Evolutionary conservation across 306 rosid species (phyloP).

Genomic region (Calophaca sinica): DNA sequence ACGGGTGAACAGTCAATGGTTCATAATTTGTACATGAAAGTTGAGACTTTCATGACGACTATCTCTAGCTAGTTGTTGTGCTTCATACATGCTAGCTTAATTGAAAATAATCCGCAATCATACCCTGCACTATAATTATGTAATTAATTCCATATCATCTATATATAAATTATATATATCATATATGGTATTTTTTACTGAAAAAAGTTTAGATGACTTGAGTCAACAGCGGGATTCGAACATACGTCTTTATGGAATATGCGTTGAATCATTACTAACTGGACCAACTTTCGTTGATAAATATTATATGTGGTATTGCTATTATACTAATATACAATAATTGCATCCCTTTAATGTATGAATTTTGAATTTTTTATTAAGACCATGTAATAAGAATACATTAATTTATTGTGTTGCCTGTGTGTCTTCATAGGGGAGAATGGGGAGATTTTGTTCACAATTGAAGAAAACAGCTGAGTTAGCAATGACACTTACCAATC

Average conservation of each 20-base stretch:
- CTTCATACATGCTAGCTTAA: neutral
- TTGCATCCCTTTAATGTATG: too few species aligned
- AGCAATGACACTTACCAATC: constrained; percentile 48
- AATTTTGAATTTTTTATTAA: neutral
- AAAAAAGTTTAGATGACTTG: too few species aligned
- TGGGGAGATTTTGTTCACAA: constrained; percentile 46
- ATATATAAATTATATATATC: too few species aligned
- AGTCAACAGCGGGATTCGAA: too few species aligned
- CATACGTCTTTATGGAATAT: too few species aligned
- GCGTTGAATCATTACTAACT: too few species aligned
- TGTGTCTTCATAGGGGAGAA: constrained; percentile 31
- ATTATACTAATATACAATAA: too few species aligned
- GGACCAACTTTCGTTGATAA: too few species aligned
- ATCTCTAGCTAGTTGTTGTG: neutral
- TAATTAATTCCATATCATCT: too few species aligned
- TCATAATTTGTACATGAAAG: constrained; percentile 47
- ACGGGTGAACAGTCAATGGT: constrained; percentile 70
- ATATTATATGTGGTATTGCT: too few species aligned
- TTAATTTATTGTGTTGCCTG: constrained; percentile 2
- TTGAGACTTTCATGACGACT: constrained; percentile 41
- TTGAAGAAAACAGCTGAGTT: constrained; percentile 63
- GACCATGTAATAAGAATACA: constrained; percentile 23
- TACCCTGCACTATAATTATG: neutral
- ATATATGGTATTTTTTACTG: too few species aligned
- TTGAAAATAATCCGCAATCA: constrained; percentile 7